Evolutionary conservation across 495 filamentous ascomycete genomes (phyloP), one percentile per base, ranked within the genome.

Genomic region (Pyrenula aspistea): DNA sequence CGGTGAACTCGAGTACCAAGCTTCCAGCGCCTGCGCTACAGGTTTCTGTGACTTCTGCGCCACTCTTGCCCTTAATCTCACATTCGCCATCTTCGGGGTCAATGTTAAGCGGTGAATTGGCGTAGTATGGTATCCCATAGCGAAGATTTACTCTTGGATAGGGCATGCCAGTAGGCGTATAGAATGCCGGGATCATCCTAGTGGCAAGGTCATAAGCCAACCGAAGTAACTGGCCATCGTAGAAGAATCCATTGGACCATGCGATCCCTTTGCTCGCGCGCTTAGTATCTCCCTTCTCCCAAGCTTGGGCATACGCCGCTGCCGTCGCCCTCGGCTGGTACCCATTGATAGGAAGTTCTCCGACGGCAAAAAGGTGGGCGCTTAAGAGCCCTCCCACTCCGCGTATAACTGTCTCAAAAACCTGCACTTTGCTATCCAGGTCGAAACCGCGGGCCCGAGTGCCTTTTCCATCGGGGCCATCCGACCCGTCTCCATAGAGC

Each of bases 21-120:
- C 91, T 96, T 48, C 94, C 93, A 3, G 93, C 93, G 31, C 94
- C 93, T 2, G 93, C 93, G 67, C 89, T 94, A 67, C 93, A 98
- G 1, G 91, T 97, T 68, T 96, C 93, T 3, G 92, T 96, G 20
- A 93, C 86, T 62, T 95, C 91, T 10, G 77, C 70, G 1, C 71
- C 71, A 0, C 75, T 55, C 11, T 65, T 66, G 22, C 62, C 68
- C 22, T 61, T 64, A 10, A 67, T 59, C 24, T 60, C 59, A 56
- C 73, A 79, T 47, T 73, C 58, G 19, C 71, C 73, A 12, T 65
- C 58, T 61, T 69, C 67, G 0, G 66, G 57, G 56, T 73, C 68
- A 3, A 58, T 60, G 64, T 88, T 86, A 22, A 87, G 72, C 1
- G 84, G 88, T 15, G 87, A 91, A 62, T 91, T 93, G 53, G 73